Percentiles rank a stretch among this genome's conserved stretches.
Evolutionary conservation across 1,139 yeast genomes (phyloP).

Genomic region (Magnusiomyces tetraspermus): DNA sequence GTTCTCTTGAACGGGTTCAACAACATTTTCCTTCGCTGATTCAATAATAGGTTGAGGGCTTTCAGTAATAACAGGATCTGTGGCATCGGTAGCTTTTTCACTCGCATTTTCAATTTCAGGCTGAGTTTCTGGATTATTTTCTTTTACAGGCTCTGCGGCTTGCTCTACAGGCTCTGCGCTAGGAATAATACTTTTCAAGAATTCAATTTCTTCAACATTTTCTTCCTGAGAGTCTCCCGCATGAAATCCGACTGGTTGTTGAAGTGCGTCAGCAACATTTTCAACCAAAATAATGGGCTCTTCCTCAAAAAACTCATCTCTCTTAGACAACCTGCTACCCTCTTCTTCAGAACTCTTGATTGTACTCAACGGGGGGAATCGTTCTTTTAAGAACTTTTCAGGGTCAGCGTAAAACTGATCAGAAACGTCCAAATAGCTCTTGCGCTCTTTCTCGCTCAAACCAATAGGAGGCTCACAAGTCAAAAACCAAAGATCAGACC

Average conservation of each 20-base stretch:
- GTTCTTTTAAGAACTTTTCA: slow-evolving; percentile 38
- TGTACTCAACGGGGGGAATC: slow-evolving; percentile 34
- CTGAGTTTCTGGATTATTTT: neutral
- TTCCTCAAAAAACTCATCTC: neutral
- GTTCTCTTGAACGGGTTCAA: neutral
- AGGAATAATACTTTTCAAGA: neutral
- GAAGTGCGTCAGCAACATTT: neutral
- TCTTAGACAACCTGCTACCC: neutral
- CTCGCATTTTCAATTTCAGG: neutral
- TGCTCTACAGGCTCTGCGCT: neutral
- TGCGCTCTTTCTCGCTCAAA: slow-evolving; percentile 27
- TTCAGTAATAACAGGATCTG: too few relatives aligned
- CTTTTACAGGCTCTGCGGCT: neutral
- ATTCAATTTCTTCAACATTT: neutral
- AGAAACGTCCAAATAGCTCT: slow-evolving; percentile 68
- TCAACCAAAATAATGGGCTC: neutral
- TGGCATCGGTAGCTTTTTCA: neutral
- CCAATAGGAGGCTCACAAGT: slow-evolving; percentile 86
- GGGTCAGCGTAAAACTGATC: slow-evolving; percentile 74
- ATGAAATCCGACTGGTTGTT: neutral
- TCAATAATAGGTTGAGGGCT: neutral
- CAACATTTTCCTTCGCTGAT: neutral
- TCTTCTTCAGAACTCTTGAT: neutral
- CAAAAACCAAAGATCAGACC: slow-evolving; percentile 55
- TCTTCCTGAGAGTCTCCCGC: neutral